Evolutionary conservation across 2,329 filamentous ascomycete genomes (phyloP).

Genomic region (Ambrosiella beaveri): DNA sequence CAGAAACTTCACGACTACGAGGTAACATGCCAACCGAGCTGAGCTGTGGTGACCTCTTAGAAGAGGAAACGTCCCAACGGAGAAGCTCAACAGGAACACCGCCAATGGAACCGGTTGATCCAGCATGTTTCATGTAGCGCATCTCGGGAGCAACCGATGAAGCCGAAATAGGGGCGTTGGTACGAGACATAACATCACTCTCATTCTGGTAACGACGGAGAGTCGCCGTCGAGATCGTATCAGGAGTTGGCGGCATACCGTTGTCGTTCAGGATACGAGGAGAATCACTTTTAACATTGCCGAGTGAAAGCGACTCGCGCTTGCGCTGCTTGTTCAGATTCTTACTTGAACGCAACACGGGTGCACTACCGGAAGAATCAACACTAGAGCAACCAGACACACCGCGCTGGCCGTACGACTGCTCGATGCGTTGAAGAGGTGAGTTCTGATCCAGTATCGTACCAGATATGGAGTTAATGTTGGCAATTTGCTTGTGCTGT

Average conservation of each 20-base stretch:
- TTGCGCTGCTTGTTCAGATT: constrained; percentile 25
- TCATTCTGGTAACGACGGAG: constrained; percentile 33
- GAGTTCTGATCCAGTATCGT: constrained; percentile 27
- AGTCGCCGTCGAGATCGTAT: constrained; percentile 40
- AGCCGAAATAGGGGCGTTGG: constrained; percentile 2
- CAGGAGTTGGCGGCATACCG: constrained; percentile 38
- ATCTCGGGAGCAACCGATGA: neutral
- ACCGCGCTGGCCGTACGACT: constrained; percentile 15
- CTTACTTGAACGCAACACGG: constrained; percentile 20
- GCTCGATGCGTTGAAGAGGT: constrained; percentile 33
- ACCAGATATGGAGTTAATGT: constrained; percentile 26
- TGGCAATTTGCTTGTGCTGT: constrained; percentile 9
- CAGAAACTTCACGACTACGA: constrained; percentile 17
- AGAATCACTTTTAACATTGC: constrained; percentile 31
- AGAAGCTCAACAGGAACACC: constrained; percentile 7
- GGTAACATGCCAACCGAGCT: constrained; percentile 20
- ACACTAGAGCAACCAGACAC: constrained; percentile 15
- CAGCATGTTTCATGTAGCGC: constrained; percentile 10
- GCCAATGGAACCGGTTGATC: constrained; percentile 11
- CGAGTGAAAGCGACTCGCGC: constrained; percentile 21
- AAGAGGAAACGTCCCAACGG: constrained; percentile 2
- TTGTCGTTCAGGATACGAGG: constrained; percentile 26
- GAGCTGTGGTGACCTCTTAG: constrained; percentile 15
- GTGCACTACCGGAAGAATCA: constrained; percentile 15
- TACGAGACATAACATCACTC: constrained; percentile 23